These are phyloP conservation scores for Tylopilus rubrobrunneus DNA, from an alignment of 768 basidiomycete species.

Conservation along the genomic window DNA sequence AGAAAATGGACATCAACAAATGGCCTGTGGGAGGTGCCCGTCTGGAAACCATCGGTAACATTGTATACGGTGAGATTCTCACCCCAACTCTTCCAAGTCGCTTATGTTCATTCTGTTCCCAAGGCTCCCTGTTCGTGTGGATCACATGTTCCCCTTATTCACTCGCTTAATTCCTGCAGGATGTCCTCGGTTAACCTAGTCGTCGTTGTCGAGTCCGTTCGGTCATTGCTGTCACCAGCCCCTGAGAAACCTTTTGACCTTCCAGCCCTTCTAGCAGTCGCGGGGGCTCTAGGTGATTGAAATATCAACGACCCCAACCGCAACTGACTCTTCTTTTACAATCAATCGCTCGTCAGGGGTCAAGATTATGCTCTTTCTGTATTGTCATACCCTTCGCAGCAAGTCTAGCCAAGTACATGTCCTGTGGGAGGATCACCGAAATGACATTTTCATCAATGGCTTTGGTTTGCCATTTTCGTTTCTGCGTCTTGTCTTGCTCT, in stretches of 20 bases:
- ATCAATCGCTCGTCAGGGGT: slow-evolving; percentile 46
- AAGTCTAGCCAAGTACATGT: slow-evolving; percentile 89
- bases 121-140: slow-evolving; percentile 46
- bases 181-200: slow-evolving; percentile 93
- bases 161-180: slow-evolving; percentile 35
- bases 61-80: slow-evolving; percentile 62
- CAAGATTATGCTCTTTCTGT: slow-evolving; percentile 84
- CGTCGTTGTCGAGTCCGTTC: slow-evolving; percentile 83
- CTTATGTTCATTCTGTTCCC: slow-evolving; percentile 2
- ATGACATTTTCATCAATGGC: slow-evolving; percentile 83
- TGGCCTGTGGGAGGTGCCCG: slow-evolving; percentile 94
- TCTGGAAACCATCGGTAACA: slow-evolving; percentile 86
- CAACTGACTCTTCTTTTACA: neutral
- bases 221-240: slow-evolving; percentile 61
- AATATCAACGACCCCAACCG: neutral
- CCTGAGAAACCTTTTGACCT: slow-evolving; percentile 64
- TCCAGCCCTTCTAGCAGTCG: slow-evolving; percentile 79
- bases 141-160: neutral
- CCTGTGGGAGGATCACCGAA: slow-evolving; percentile 97
- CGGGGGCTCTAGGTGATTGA: slow-evolving; percentile 62
- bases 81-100: neutral
- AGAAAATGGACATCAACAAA: slow-evolving; percentile 68
- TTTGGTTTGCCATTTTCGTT: slow-evolving; percentile 46
- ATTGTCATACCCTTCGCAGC: slow-evolving; percentile 74
- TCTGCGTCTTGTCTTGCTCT: neutral